Evolutionary conservation across 805 yeast genomes (phyloP).

Genomic region (Lachancea mirantina): DNA sequence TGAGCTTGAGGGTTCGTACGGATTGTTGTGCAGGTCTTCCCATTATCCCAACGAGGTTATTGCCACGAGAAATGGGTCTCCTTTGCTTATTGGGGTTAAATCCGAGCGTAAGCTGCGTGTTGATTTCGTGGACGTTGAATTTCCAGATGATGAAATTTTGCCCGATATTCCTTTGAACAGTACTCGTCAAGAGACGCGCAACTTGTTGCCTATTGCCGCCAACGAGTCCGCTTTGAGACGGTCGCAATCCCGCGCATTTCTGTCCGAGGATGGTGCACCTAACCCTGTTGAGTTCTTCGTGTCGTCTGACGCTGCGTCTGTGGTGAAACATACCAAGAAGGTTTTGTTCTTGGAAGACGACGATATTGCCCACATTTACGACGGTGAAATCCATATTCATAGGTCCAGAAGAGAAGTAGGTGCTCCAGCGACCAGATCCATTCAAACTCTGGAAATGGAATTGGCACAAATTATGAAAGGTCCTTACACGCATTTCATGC

Average conservation of each 20-base stretch:
- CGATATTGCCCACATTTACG: slow-evolving; percentile 96
- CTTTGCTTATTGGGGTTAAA: slow-evolving; percentile 93
- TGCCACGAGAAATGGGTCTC: slow-evolving; percentile 98
- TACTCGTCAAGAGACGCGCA: slow-evolving; percentile 17
- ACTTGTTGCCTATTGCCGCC: slow-evolving; percentile 47
- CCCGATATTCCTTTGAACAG: slow-evolving; percentile 27
- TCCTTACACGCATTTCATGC: slow-evolving; percentile 93
- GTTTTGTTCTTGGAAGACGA: slow-evolving; percentile 95
- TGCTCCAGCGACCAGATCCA: slow-evolving; percentile 89
- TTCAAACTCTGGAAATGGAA: slow-evolving; percentile 95
- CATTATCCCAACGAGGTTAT: slow-evolving; percentile 94
- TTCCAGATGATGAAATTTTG: slow-evolving; percentile 55
- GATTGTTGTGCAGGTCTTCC: slow-evolving; percentile 81
- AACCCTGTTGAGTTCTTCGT: slow-evolving; percentile 93
- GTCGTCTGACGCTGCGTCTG: slow-evolving; percentile 96
- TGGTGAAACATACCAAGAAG: slow-evolving; percentile 93
- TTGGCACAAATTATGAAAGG: slow-evolving; percentile 98
- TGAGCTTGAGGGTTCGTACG: slow-evolving; percentile 97
- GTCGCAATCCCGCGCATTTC: slow-evolving; percentile 93
- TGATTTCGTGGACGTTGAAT: slow-evolving; percentile 97
- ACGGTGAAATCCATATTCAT: slow-evolving; percentile 97
- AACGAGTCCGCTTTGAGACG: slow-evolving; percentile 60
- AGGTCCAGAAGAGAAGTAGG: slow-evolving; percentile 85
- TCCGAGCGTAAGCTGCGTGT: slow-evolving; percentile 92
- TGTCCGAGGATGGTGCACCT: slow-evolving; percentile 88